Base-by-base conservation (phyloP, 129 eudicot genomes). In the Centella asiatica region DNA sequence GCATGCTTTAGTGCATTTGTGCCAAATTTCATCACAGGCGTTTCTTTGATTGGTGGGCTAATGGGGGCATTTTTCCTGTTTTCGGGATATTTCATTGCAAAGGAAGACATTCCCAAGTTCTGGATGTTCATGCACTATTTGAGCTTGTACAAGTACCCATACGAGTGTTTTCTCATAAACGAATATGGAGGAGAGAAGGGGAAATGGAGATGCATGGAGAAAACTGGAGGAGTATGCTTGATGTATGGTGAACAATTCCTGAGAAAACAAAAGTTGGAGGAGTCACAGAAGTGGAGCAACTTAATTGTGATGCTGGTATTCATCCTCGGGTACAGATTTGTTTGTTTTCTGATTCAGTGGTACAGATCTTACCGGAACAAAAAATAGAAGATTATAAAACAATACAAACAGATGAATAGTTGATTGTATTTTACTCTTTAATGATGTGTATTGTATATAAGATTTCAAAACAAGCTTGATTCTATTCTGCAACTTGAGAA, bases 41-140 rank as follows among this genome's bases (percentile, higher is more conserved):
- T 74, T 75, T 72, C 87, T 9, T 26, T 88, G 71, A 61, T 82
- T 6, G 84, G 78, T 0, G 89, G 79, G 25, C 8, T 84, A 46
- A 81, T 88, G 89, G 89, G 96, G 14, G 69, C 96, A 2, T 88
- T 84, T 56, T 88, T 81, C 64, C 86, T 88, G 28, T 88, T 88
- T 60, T 84, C 89, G 7, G 96, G 96, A 61, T 88, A 84, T 65
- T 88, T 88, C 45, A 76, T 88, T 39, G 53, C 94, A 1, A 88
- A 70, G 66, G 80, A 77, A 14, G 76, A 80, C 3, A 72, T 85
- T 64, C 89, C 94, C 0, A 77, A 48, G 50, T 88, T 48, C 64
- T 84, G 96, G 96, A 70, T 53, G 13, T 81, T 84, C 55, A 77
- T 84, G 89, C 86, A 81, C 55, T 77, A 84, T 60, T 44, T 88